phyloP scores from a whole-genome alignment of 2,329 filamentous ascomycete genomes.

The Hypoxylon rubiginosum region DNA sequence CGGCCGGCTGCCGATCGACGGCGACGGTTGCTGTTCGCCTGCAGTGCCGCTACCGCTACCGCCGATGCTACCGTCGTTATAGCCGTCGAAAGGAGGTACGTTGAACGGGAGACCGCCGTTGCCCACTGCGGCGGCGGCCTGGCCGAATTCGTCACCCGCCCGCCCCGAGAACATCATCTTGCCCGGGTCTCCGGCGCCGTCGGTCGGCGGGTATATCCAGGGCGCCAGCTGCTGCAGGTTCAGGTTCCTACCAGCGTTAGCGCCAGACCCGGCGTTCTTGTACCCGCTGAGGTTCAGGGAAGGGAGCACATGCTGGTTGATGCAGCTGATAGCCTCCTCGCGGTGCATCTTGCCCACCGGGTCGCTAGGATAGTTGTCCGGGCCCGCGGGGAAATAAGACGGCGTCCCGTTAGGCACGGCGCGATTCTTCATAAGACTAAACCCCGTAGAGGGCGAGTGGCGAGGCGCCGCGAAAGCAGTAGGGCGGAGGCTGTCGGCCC shows the following conservation, averaged over 20 bases:
- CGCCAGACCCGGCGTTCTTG: conserved; percentile 56
- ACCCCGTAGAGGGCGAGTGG: conserved; percentile 68
- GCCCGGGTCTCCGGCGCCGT: conserved; percentile 55
- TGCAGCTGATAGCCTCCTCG: conserved; percentile 75
- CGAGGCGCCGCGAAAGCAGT: conserved; percentile 69
- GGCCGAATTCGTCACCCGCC: conserved; percentile 42
- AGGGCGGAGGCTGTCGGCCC: conserved; percentile 63
- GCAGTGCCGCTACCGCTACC: conserved; percentile 39
- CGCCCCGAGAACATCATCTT: conserved; percentile 48
- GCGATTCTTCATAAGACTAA: conserved; percentile 73
- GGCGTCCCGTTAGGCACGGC: conserved; percentile 75
- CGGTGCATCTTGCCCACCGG: conserved; percentile 75
- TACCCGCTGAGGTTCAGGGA: conserved; percentile 67
- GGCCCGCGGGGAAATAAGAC: conserved; percentile 69
- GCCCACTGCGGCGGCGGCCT: conserved; percentile 15
- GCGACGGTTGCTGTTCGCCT: conserved; percentile 40
- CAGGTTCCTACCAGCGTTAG: conserved; percentile 62
- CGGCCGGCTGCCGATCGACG: conserved; percentile 63
- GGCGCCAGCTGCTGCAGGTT: conserved; percentile 69
- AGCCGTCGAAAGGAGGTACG: conserved; percentile 37
- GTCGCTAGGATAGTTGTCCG: conserved; percentile 65
- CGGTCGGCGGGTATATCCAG: conserved; percentile 67
- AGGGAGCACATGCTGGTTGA: conserved; percentile 77
- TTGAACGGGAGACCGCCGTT: not conserved
- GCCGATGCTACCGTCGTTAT: conserved; percentile 52